Percentiles rank a stretch among this genome's conserved stretches.
Conservation (phyloP, 768 basidiomycete genomes). For the Trametes cubensis region DNA sequence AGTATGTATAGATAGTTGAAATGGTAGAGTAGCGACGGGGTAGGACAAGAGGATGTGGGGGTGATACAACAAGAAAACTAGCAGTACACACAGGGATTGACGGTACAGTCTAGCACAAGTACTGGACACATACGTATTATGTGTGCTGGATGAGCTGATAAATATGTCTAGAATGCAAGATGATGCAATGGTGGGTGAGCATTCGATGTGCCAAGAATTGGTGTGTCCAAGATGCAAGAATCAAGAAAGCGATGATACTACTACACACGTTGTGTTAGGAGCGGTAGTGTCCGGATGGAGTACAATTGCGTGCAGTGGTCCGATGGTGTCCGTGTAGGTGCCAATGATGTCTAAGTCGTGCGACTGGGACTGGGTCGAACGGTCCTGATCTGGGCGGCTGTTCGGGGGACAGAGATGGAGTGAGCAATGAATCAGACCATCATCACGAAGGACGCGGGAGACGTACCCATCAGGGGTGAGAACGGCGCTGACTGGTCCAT, state of each 20-base stretch:
- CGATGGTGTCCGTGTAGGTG: not conserved
- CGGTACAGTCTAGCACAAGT: too few species aligned
- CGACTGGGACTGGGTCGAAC: conserved; percentile 8
- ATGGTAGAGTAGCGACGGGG: not conserved
- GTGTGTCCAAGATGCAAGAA: not conserved
- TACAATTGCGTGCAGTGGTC: not conserved
- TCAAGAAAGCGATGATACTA: not conserved
- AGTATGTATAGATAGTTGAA: conserved; percentile 1
- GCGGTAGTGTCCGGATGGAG: not conserved
- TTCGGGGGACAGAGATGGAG: conserved; percentile 3
- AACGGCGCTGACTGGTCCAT: conserved; percentile 17
- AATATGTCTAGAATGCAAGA: not conserved
- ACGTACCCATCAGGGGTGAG: conserved; percentile 21
- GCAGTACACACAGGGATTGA: too few species aligned
- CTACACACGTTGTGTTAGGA: too few species aligned
- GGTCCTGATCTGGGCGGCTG: conserved; percentile 20
- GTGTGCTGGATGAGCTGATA: not conserved
- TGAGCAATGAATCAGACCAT: conserved; percentile 9
- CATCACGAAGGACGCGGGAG: not conserved
- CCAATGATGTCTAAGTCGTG: not conserved
- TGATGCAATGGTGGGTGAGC: not conserved
- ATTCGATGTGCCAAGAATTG: not conserved
- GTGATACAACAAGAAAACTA: too few species aligned
- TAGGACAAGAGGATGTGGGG: too few species aligned
- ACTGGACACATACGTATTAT: too few species aligned